Percentiles rank a stretch among this genome's conserved stretches.
These are phyloP conservation scores for Tardiomyces depauwii DNA, from an alignment of 1,139 yeast genomes.

Conservation along the genomic window DNA sequence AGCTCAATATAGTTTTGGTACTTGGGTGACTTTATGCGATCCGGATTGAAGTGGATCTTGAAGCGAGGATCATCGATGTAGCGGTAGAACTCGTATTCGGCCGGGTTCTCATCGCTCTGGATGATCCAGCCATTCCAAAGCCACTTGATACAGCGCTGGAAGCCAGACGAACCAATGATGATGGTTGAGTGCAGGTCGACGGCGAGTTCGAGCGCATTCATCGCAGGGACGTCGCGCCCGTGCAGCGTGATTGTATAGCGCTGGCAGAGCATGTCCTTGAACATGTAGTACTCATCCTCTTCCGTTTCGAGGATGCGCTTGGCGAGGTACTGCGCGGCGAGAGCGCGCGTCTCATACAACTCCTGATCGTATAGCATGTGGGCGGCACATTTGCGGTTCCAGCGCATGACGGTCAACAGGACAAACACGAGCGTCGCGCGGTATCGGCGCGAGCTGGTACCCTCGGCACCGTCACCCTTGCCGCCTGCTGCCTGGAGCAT, in stretches of 20 bases:
- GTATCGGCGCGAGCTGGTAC: slow-evolving; percentile 50
- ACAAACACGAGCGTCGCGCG: slow-evolving; percentile 60
- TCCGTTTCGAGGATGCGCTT: slow-evolving; percentile 54
- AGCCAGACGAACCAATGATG: slow-evolving; percentile 70
- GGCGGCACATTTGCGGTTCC: slow-evolving; percentile 58
- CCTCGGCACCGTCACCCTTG: slow-evolving; percentile 45
- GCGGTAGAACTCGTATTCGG: slow-evolving; percentile 48
- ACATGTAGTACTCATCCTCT: slow-evolving; percentile 49
- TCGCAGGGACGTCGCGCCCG: slow-evolving; percentile 50
- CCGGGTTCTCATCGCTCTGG: slow-evolving; percentile 62
- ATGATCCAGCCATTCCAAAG: slow-evolving; percentile 90
- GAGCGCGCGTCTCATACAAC: slow-evolving; percentile 47
- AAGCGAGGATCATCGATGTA: slow-evolving; percentile 48
- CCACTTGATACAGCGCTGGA: slow-evolving; percentile 81
- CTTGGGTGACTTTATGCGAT: slow-evolving; percentile 70
- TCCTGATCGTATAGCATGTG: slow-evolving; percentile 59
- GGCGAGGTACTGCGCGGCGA: slow-evolving; percentile 65
- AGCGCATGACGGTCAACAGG: slow-evolving; percentile 59
- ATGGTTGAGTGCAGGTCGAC: slow-evolving; percentile 76
- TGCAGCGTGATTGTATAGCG: slow-evolving; percentile 57
- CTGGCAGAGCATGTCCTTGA: slow-evolving; percentile 68
- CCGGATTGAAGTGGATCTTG: slow-evolving; percentile 67
- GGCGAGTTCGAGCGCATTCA: slow-evolving; percentile 70
- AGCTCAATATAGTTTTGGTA: slow-evolving; percentile 72
- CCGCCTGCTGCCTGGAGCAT: slow-evolving; percentile 78